Base-by-base conservation (phyloP, 805 yeast species). In the Ogataea haglerorum region DNA sequence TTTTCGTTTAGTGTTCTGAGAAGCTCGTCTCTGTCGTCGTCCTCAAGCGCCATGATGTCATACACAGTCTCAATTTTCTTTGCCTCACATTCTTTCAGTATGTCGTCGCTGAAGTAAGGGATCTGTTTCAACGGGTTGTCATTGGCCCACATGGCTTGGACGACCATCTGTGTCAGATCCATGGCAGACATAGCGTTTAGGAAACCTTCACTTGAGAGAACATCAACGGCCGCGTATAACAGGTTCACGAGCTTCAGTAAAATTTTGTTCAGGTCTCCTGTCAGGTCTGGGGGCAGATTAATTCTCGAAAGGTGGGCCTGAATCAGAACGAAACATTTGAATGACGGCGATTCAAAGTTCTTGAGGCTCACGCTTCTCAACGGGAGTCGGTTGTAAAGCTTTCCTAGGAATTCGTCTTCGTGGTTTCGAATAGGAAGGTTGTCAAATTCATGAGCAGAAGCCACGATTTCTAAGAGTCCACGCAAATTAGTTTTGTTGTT, bases 141-240 rank as follows among this genome's bases (percentile, higher is more conserved):
- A 6, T 78, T 69, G 49, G 79, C 85, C 95, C 96, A 88, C 18
- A 85, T 67, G 1, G 85, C 95, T 59, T 91, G 98, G 1, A 83
- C 77, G 6, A 87, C 63, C 95, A 88, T 85, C 57, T 93, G 99
- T 2, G 85, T 74, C 37, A 89, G 57, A 57, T 93, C 97, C 85
- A 93, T 85, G 0, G 87, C 91, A 32, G 75, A 72, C 49, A 87
- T 70, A 0, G 95, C 89, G 58, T 80, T 84, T 53, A 90, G 63
- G 49, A 74, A 69, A 0, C 97, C 96, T 44, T 88, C 88, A 49
- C 87, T 76, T 0, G 95, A 80, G 27, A 89, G 64, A 1, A 82
- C 64, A 58, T 93, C 97, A 14, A 86, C 80, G 34, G 79, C 65
- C 0, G 91, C 86, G 49, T 80, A 72, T 6, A 86, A 61, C 15